These are phyloP conservation scores for Arachnopeziza araneosa DNA, from an alignment of 2,329 filamentous ascomycete species.

Conservation along the genomic window DNA sequence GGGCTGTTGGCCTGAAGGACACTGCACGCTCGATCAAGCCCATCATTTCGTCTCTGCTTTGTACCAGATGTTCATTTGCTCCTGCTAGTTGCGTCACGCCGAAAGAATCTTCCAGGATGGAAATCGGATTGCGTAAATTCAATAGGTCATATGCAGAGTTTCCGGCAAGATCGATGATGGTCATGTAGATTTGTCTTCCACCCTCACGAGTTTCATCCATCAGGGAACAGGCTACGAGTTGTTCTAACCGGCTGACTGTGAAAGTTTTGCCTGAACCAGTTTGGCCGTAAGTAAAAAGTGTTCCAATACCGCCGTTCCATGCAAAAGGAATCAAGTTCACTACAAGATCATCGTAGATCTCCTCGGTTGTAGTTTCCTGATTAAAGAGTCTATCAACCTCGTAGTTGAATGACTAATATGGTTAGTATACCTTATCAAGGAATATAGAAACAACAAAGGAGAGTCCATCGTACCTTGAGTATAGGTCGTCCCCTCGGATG, in stretches of 20 bases:
- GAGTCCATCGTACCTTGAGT: neutral
- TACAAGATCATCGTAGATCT: conserved; percentile 14
- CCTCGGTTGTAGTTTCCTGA: conserved; percentile 6
- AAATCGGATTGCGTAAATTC: conserved; percentile 36
- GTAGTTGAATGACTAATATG: conserved; percentile 8
- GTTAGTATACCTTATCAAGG: neutral
- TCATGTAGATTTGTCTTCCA: conserved; percentile 83
- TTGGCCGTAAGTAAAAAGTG: conserved; percentile 45
- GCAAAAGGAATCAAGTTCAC: conserved; percentile 7
- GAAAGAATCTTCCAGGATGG: conserved; percentile 41
- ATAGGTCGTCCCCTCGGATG: neutral
- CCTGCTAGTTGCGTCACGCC: conserved; percentile 41
- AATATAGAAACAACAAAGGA: neutral
- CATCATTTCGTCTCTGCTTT: conserved; percentile 59
- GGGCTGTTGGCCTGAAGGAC: conserved; percentile 36
- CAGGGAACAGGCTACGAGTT: conserved; percentile 37
- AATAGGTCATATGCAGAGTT: conserved; percentile 54
- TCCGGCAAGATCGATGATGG: conserved; percentile 89
- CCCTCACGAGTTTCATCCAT: conserved; percentile 83
- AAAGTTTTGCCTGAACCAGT: conserved; percentile 45
- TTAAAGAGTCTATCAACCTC: conserved; percentile 10
- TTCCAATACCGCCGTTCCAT: conserved; percentile 41
- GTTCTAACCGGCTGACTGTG: conserved; percentile 38
- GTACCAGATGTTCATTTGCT: conserved; percentile 32
- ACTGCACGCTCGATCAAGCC: conserved; percentile 71